Conservation (phyloP, 257 asterid species). For the Leonotis leonurus region DNA sequence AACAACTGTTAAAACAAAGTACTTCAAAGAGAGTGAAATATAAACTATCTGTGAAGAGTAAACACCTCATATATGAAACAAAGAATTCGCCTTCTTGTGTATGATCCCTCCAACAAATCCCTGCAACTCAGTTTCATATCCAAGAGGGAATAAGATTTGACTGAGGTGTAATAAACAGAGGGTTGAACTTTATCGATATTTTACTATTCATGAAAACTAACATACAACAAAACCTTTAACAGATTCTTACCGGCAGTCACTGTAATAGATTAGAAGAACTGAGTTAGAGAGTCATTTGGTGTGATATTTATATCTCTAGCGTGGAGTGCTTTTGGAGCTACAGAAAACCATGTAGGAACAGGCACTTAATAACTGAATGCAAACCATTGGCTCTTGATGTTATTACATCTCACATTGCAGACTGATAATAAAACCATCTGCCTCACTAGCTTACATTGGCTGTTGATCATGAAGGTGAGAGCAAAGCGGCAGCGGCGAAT, state of each 20-base stretch:
- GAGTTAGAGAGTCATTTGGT: neutral
- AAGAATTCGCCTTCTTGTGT: neutral
- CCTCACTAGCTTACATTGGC: neutral
- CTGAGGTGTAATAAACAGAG: neutral
- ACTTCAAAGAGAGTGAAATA: neutral
- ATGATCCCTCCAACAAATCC: neutral
- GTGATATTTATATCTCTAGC: neutral
- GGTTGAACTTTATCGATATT: neutral
- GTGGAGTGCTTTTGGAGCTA: neutral
- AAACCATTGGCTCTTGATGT: neutral
- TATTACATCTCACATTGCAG: neutral
- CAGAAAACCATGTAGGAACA: neutral
- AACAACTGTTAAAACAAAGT: neutral
- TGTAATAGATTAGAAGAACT: neutral
- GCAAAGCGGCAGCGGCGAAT: conserved; percentile 29
- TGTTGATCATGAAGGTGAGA: conserved; percentile 31
- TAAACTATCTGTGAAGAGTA: neutral
- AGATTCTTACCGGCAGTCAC: neutral
- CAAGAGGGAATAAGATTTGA: neutral
- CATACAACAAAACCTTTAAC: neutral
- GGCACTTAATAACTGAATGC: too few relatives aligned
- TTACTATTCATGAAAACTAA: neutral
- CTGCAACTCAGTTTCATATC: too few relatives aligned
- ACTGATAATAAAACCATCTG: neutral
- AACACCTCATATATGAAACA: neutral